Percentiles rank a stretch among this genome's conserved stretches.
These are phyloP conservation scores for Suhomyces kunorum DNA, from an alignment of 1,139 yeast genomes.

Conservation along the genomic window DNA sequence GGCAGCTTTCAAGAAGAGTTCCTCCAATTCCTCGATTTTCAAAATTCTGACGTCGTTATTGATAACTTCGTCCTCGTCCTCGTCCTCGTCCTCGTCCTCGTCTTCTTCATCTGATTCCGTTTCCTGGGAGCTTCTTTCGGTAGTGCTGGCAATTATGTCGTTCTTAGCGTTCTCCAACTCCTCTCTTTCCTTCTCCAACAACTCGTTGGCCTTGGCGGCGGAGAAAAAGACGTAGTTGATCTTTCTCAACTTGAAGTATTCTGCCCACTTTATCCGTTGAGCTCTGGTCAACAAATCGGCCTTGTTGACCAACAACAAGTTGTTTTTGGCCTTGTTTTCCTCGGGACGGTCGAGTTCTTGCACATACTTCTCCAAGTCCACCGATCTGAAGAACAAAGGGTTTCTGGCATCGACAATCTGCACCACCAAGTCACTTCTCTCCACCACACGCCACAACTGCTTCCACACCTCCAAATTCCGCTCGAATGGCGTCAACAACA, in stretches of 20 bases:
- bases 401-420: slow-evolving; percentile 98
- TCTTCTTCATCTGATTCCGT: slow-evolving; percentile 15
- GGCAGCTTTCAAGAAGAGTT: slow-evolving; percentile 73
- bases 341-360: slow-evolving; percentile 62
- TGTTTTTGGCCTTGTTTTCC: slow-evolving; percentile 55
- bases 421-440: slow-evolving; percentile 88
- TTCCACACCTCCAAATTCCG: slow-evolving; percentile 98
- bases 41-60: slow-evolving; percentile 65
- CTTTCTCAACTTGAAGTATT: slow-evolving; percentile 64
- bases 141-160: slow-evolving; percentile 14
- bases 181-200: slow-evolving; percentile 60
- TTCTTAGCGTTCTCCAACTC: slow-evolving; percentile 31
- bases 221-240: slow-evolving; percentile 91
- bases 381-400: slow-evolving; percentile 86
- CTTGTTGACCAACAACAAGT: slow-evolving; percentile 84
- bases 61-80: slow-evolving; percentile 34
- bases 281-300: slow-evolving; percentile 80
- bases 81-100: slow-evolving; percentile 16
- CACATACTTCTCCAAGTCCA: slow-evolving; percentile 85
- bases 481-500: slow-evolving; percentile 93
- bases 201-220: slow-evolving; percentile 79
- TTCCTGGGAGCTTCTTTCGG: too few relatives aligned
- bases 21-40: slow-evolving; percentile 81
- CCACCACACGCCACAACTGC: slow-evolving; percentile 98
- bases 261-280: slow-evolving; percentile 87